A percentile compares a stretch with the other conserved stretches of the same genome.
Conservation (phyloP, 768 basidiomycete species). For the Termitomyces sp. region DNA sequence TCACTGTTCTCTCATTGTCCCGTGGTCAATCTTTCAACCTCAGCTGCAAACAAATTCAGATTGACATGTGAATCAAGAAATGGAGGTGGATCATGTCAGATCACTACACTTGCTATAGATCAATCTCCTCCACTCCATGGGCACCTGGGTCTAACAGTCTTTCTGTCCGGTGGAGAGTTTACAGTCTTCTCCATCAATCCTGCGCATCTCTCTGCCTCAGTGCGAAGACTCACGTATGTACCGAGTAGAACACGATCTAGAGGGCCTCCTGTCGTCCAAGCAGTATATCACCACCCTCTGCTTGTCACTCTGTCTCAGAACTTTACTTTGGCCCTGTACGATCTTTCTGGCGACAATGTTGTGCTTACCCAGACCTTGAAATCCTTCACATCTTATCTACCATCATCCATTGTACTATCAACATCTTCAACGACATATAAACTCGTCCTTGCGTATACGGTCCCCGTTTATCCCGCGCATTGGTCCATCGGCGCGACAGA, state of each 20-base stretch:
- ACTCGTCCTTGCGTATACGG: constrained; percentile 67
- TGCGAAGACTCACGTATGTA: constrained; percentile 41
- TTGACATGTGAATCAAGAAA: constrained; percentile 38
- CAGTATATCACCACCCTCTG: constrained; percentile 74
- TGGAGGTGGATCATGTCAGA: constrained; percentile 25
- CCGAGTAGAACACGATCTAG: constrained; percentile 36
- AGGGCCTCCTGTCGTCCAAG: constrained; percentile 48
- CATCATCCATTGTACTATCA: constrained; percentile 76
- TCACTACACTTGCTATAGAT: constrained; percentile 69
- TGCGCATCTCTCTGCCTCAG: constrained; percentile 32
- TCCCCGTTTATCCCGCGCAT: constrained; percentile 76
- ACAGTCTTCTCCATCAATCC: constrained; percentile 51
- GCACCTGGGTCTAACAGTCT: constrained; percentile 45
- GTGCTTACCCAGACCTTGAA: constrained; percentile 61
- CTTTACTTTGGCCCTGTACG: constrained; percentile 70
- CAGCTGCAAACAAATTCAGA: constrained; percentile 27
- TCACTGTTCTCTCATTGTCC: constrained; percentile 30
- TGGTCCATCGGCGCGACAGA: constrained; percentile 79
- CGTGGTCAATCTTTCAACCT: constrained; percentile 30
- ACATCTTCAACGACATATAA: constrained; percentile 56
- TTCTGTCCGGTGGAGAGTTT: constrained; percentile 69
- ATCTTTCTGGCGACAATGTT: constrained; percentile 49
- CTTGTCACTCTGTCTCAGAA: constrained; percentile 64
- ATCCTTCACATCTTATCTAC: constrained; percentile 77
- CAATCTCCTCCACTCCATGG: constrained; percentile 55